Evolutionary conservation across 306 rosid genomes (phyloP), one percentile per base, ranked within the genome.

Genomic region (Rubus parviflorus): DNA sequence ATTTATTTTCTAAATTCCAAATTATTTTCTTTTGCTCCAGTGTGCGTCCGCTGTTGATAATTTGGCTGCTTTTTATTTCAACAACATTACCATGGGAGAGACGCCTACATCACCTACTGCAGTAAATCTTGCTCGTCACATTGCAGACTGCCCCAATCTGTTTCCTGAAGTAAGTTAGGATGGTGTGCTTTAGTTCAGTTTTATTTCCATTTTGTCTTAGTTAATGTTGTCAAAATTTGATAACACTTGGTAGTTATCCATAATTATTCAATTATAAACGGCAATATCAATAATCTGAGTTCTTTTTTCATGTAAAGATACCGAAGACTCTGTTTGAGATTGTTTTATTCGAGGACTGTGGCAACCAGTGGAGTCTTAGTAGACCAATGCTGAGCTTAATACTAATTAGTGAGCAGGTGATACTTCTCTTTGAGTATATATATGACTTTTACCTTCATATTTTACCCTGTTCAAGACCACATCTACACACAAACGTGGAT

Each of bases 41-140:
- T 96, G 98, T 86, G 99, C 99, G 53, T 96, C 99, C 46, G 91
- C 99, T 84, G 94, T 96, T 68, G 99, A 96, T 80, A 90, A 89
- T 81, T 70, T 96, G 93, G 99, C 96, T 81, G 96, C 96, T 76
- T 92, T 82, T 87, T 96, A 91, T 82, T 96, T 96, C 85, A 96
- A 91, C 89, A 96, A 92, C 85, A 88, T 92, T 72, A 87, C 96
- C 15, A 82, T 88, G 99, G 99, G 98, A 67, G 99, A 96, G 90
- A 92, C 90, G 68, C 98, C 92, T 35, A 88, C 90, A 81, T 86
- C 87, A 68, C 89, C 94, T 41, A 89, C 98, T 43, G 89, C 98
- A 1, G 81, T 89, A 67, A 96, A 89, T 83, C 93, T 96, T 87
- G 88, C 97, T 81, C 92, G 86, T 79, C 97, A 88, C 68, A 87